Conservation (phyloP, 1,284 basidiomycete species). For the Heterobasidion parviporum region DNA sequence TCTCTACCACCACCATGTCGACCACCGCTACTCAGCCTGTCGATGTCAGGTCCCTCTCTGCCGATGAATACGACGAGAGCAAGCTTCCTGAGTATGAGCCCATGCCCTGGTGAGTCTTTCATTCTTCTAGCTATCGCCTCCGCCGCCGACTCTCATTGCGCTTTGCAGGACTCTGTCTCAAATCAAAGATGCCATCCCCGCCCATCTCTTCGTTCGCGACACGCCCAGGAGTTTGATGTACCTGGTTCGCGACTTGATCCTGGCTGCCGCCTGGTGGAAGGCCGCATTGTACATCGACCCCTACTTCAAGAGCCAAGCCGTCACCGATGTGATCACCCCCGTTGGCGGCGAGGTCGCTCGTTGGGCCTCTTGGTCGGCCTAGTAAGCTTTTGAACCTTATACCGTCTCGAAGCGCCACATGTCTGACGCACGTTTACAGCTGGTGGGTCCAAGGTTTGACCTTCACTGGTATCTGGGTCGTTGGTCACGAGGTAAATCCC, state of each 20-base stretch:
- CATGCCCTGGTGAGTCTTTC: neutral
- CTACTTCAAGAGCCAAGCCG: slow-evolving; percentile 22
- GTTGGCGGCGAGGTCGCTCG: neutral
- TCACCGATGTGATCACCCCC: neutral
- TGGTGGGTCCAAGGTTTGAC: slow-evolving; percentile 60
- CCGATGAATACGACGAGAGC: neutral
- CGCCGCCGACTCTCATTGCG: neutral
- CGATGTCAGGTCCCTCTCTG: neutral
- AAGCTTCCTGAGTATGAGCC: neutral
- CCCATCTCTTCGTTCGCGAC: slow-evolving; percentile 22
- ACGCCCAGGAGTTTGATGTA: slow-evolving; percentile 17
- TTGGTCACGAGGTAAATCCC: slow-evolving; percentile 44
- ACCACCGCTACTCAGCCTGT: neutral
- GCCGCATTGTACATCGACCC: slow-evolving; percentile 40
- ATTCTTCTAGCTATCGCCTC: neutral
- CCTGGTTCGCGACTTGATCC: slow-evolving; percentile 32
- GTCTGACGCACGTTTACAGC: slow-evolving; percentile 16
- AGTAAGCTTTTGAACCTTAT: neutral
- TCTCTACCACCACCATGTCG: neutral
- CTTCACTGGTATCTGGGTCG: slow-evolving; percentile 56
- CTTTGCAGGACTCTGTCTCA: slow-evolving; percentile 23
- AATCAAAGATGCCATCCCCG: slow-evolving; percentile 45
- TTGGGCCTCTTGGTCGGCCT: neutral
- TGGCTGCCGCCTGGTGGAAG: slow-evolving; percentile 37
- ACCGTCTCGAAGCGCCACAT: neutral